Evolutionary conservation across 1,139 yeast genomes (phyloP).

Genomic region (Pichia sp.): DNA sequence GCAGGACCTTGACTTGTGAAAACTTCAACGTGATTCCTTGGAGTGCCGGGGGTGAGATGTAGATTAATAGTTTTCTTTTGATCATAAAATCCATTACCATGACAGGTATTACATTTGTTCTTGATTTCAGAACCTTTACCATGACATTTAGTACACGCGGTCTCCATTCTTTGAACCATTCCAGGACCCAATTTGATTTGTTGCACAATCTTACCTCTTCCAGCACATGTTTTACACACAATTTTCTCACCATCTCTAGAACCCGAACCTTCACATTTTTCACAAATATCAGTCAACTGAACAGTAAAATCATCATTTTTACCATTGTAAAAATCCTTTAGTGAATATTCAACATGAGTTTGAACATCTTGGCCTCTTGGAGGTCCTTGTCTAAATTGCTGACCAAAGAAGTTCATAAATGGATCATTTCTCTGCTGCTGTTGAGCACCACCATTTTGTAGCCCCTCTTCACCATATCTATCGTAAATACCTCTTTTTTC

Average conservation of each 20-base stretch:
- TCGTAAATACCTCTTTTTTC: constrained; percentile 72
- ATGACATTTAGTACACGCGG: constrained; percentile 67
- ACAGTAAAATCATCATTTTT: constrained; percentile 51
- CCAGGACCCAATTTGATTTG: constrained; percentile 81
- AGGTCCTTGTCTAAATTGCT: constrained; percentile 10
- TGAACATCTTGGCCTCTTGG: constrained; percentile 62
- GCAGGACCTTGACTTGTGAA: constrained; percentile 77
- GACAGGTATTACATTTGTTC: constrained; percentile 58
- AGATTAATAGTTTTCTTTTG: constrained; percentile 51
- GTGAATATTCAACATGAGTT: constrained; percentile 45
- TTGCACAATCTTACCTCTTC: constrained; percentile 62
- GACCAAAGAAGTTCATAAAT: constrained; percentile 12
- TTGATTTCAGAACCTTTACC: constrained; percentile 69
- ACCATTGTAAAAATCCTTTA: constrained; percentile 68
- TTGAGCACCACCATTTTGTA: constrained; percentile 36
- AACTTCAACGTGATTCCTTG: constrained; percentile 49
- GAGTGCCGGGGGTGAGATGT: constrained; percentile 62
- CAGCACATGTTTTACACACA: constrained; percentile 61
- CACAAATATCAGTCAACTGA: constrained; percentile 67
- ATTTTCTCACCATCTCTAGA: constrained; percentile 67
- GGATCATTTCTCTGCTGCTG: constrained; percentile 20
- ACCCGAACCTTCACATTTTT: constrained; percentile 75
- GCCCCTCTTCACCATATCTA: constrained; percentile 75
- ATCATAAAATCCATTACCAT: constrained; percentile 58
- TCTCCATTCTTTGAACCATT: constrained; percentile 79